Evolutionary conservation across 78 protist genomes (phyloP), one percentile per base, ranked within the genome.

Genomic region (Salpingoeca rosetta): DNA sequence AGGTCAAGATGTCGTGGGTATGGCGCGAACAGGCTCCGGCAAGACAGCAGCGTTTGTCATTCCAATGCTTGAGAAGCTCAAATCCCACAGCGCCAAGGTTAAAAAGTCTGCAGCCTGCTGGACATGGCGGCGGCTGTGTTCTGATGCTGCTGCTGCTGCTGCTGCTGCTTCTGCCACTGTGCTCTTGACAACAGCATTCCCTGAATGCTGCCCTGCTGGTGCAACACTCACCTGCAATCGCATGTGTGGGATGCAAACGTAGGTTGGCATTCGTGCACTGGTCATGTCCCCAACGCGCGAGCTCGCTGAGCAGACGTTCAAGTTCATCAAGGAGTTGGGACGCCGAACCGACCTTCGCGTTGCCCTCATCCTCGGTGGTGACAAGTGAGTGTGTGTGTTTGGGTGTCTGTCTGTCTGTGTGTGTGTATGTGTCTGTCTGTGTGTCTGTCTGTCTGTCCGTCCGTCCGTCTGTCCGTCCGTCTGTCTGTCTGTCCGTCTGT

Each of bases 1-100:
- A 3, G 98, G 98, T 40, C 40, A 38, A 37, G 99, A 97, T 77
- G 94, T 95, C 1, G 98, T 96, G 25, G 99, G 96, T 26, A 97
- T 97, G 99, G 99, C 99, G 2, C 88, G 99, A 40, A 97, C 99
- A 12, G 99, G 99, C n/a, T 94, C 97, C 1, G 99, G 99, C 36
- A 97, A 98, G 86, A 98, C 99, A 1, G 98, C 96, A 26, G 98
- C 99, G n/a, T 98, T 96, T 84, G 88, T 97, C 31, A 41, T 98
- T 25, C 99, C 99, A 26, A 76, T 95, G 90, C 31, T 95, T 78
- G 89, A 97, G n/a, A 78, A 73, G 35, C 85, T 93, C 41, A 41
- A 45, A 45, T 87, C 42, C 40, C 96, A 96, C 91, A 84, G 93
- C 36, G 65, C 65, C 17, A 7, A 17, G 65, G 65, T 51, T 22